Conservation (phyloP, 148 eudicot genomes). For the Fagopyrum homotropicum region DNA sequence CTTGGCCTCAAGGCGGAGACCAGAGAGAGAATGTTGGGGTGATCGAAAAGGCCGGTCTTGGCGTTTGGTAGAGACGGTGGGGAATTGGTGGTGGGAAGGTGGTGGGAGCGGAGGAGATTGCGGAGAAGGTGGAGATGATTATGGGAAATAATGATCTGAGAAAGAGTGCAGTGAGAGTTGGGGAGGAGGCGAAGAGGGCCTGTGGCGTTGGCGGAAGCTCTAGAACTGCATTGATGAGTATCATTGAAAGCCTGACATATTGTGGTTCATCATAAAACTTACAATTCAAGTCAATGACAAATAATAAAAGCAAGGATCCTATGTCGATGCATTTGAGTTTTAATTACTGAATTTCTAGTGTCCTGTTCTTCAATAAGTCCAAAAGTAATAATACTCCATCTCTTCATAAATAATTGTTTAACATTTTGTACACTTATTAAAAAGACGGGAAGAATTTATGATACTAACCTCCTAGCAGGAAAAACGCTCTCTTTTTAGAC, state of each 20-base stretch:
- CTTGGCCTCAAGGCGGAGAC: conserved; percentile 48
- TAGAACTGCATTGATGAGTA: conserved; percentile 10
- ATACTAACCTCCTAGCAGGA: too few relatives aligned
- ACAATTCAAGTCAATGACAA: too few relatives aligned
- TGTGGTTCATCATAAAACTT: too few relatives aligned
- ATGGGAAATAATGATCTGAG: conserved; percentile 30
- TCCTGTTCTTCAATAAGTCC: too few relatives aligned
- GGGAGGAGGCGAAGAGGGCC: conserved; percentile 31
- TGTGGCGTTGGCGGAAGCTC: conserved; percentile 31
- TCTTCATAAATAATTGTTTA: too few relatives aligned
- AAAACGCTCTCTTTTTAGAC: too few relatives aligned
- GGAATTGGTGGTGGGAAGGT: conserved; percentile 20
- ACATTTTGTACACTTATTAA: too few relatives aligned
- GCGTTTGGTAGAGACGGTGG: conserved; percentile 40
- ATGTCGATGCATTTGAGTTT: too few relatives aligned
- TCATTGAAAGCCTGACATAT: neutral
- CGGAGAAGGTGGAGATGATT: conserved; percentile 31
- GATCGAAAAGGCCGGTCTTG: conserved; percentile 41
- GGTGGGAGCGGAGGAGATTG: conserved; percentile 32
- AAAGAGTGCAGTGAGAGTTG: conserved; percentile 23
- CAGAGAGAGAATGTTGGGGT: conserved; percentile 52
- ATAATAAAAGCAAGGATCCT: too few relatives aligned
- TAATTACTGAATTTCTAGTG: too few relatives aligned
- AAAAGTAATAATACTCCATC: too few relatives aligned
- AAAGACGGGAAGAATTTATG: too few relatives aligned